Base-by-base conservation (phyloP, 108 stramenopile genomes). In the Conticribra guillardii region DNA sequence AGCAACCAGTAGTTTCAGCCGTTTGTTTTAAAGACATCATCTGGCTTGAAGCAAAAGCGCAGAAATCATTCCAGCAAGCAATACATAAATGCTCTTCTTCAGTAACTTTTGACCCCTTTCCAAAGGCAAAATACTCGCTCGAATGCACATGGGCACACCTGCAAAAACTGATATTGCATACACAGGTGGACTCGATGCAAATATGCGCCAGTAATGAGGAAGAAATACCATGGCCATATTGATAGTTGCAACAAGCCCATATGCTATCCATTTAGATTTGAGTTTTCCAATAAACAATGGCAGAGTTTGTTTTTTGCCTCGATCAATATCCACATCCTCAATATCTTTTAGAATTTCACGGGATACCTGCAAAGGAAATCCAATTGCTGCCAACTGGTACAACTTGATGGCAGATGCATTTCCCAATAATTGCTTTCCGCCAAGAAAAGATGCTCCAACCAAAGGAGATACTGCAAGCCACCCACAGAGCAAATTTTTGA, bases 261-360 rank as follows among this genome's bases (percentile, higher is more conserved):
- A 72, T 7, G 71, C 71, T 8, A 72, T 45, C 33, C 47, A 17
- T 37, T 67, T 64, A 4, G 71, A 60, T 8, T 3, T 17, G 34
- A 5, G 29, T 30, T 60, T 22, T 16, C 76, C 76, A n/a, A 77
- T 45, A n/a, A 77, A 34, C 23, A 79, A 30, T 5, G 77, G 77
- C 24, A 79, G 56, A 22, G 77, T 79, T 1, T 18, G 27, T 37
- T 79, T 79, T 19, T 48, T 21, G 8, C 71, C 71, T 34, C 55
- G 19, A 57, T 79, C 77, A 19, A 67, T 45, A 19, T 79, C 57
- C n/a, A 79, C 77, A 72, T 79, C 77, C 55, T 79, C 60, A 31
- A 73, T 59, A 79, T 79, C 77, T 34, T 79, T 79, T 4, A 79
- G 48, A 18, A 79, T 73, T 64, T 79, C 77, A 19, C 77, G 51